Conservation (phyloP, 2,329 filamentous ascomycete species). For the Ophiostoma sp. region DNA sequence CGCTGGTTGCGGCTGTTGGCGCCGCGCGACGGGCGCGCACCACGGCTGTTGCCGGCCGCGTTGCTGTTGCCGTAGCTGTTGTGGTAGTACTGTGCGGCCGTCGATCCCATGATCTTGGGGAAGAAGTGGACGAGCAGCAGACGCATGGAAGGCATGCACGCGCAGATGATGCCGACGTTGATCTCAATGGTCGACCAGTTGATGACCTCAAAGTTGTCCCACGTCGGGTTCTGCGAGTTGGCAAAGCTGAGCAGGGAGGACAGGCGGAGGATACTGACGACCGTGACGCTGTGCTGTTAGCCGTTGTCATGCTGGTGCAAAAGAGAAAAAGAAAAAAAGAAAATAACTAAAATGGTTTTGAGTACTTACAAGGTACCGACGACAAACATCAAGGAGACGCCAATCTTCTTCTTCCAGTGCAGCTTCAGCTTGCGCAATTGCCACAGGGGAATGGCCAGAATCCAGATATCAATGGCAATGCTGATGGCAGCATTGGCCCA, state of each 20-base stretch:
- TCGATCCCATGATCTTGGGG: slow-evolving; percentile 27
- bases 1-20: slow-evolving; percentile 1
- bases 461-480: slow-evolving; percentile 49
- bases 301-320: not conserved
- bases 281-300: slow-evolving; percentile 30
- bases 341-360: slow-evolving; percentile 20
- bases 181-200: slow-evolving; percentile 37
- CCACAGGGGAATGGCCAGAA: slow-evolving; percentile 48
- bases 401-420: slow-evolving; percentile 46
- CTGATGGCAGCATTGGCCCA: slow-evolving; percentile 51
- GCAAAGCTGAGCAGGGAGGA: slow-evolving; percentile 32
- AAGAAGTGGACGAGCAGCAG: slow-evolving; percentile 32
- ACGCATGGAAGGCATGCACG: slow-evolving; percentile 34
- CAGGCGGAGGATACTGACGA: slow-evolving; percentile 34
- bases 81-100: slow-evolving; percentile 20
- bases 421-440: slow-evolving; percentile 40
- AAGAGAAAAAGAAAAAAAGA: not conserved
- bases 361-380: slow-evolving; percentile 36
- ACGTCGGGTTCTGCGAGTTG: slow-evolving; percentile 33
- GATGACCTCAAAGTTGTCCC: slow-evolving; percentile 33
- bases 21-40: not conserved
- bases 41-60: not conserved
- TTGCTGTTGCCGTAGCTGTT: slow-evolving; percentile 18
- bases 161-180: slow-evolving; percentile 35
- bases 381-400: slow-evolving; percentile 44